These are phyloP conservation scores for Trypanosoma vivax DNA, from an alignment of 208 protist species.

Conservation along the genomic window DNA sequence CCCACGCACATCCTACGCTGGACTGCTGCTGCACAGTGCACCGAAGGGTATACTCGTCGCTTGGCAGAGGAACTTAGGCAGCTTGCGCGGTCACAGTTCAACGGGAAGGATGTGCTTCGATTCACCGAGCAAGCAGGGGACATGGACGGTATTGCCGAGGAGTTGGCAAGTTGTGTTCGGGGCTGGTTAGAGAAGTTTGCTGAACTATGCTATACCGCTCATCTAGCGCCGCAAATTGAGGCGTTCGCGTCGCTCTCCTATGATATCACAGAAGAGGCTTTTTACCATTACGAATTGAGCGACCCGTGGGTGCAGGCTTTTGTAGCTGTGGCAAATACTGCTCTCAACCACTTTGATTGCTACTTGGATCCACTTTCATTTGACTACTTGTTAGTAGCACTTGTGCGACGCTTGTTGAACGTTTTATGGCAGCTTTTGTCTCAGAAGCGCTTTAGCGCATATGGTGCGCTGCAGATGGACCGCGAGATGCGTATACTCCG, in stretches of 20 bases:
- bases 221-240: conserved; percentile 39
- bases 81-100: conserved; percentile 24
- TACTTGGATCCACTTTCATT: conserved; percentile 29
- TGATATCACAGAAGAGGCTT: conserved; percentile 55
- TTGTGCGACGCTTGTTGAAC: conserved; percentile 25
- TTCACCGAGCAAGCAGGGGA: conserved; percentile 66
- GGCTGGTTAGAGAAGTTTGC: conserved; percentile 8
- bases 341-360: conserved; percentile 31
- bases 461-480: conserved; percentile 74
- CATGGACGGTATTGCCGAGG: conserved; percentile 24
- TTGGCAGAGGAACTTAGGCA: conserved; percentile 59
- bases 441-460: conserved; percentile 51
- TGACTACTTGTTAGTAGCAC: conserved; percentile 42
- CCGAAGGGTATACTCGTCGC: conserved; percentile 36
- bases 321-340: conserved; percentile 26
- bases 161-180: conserved; percentile 2
- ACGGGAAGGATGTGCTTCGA: conserved; percentile 35
- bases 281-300: conserved; percentile 78
- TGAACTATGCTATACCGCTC: conserved; percentile 11
- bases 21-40: conserved; percentile 37
- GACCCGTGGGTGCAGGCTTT: conserved; percentile 78
- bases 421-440: conserved; percentile 28
- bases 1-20: conserved; percentile 46
- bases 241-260: conserved; percentile 51
- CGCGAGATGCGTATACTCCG: conserved; percentile 72